Evolutionary conservation across 768 basidiomycete species (phyloP).

Genomic region (Leccinum variicolor): DNA sequence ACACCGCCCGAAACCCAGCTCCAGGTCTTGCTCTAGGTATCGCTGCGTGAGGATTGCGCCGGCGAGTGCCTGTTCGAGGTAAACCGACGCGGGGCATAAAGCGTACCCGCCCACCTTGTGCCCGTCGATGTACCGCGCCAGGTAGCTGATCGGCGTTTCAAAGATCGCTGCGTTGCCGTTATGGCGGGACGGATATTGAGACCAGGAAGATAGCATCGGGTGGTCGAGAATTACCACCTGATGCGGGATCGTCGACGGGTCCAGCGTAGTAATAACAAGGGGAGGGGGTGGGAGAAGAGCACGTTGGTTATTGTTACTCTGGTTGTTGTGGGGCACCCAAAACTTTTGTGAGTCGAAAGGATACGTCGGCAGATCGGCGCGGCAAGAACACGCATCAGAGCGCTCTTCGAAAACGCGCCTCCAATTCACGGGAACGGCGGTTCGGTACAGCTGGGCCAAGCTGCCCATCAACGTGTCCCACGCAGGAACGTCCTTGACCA

Average conservation of each 20-base stretch:
- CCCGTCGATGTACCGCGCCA: slow-evolving; percentile 48
- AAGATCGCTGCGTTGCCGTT: slow-evolving; percentile 43
- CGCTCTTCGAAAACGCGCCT: slow-evolving; percentile 49
- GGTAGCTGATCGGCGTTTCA: slow-evolving; percentile 45
- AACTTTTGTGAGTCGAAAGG: slow-evolving; percentile 55
- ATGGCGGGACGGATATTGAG: slow-evolving; percentile 37
- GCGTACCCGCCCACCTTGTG: slow-evolving; percentile 55
- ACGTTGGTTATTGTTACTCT: background rate
- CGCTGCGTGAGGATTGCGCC: slow-evolving; percentile 38
- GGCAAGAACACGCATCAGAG: slow-evolving; percentile 28
- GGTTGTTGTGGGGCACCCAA: slow-evolving; percentile 50
- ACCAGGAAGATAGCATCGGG: slow-evolving; percentile 40
- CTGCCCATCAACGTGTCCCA: slow-evolving; percentile 45
- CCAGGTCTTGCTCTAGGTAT: slow-evolving; percentile 31
- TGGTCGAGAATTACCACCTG: slow-evolving; percentile 21
- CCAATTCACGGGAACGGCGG: slow-evolving; percentile 47
- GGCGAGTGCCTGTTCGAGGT: slow-evolving; percentile 53
- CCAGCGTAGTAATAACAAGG: background rate
- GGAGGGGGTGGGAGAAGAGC: background rate
- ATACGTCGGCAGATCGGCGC: slow-evolving; percentile 59
- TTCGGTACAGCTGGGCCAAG: slow-evolving; percentile 48
- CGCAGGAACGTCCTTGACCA: slow-evolving; percentile 42
- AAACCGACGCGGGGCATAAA: slow-evolving; percentile 66
- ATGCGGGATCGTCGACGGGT: background rate
- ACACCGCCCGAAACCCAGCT: slow-evolving; percentile 30